These are phyloP conservation scores for Phalaenopsis aphrodite DNA, from an alignment of 106 monocot genomes.

Conservation along the genomic window DNA sequence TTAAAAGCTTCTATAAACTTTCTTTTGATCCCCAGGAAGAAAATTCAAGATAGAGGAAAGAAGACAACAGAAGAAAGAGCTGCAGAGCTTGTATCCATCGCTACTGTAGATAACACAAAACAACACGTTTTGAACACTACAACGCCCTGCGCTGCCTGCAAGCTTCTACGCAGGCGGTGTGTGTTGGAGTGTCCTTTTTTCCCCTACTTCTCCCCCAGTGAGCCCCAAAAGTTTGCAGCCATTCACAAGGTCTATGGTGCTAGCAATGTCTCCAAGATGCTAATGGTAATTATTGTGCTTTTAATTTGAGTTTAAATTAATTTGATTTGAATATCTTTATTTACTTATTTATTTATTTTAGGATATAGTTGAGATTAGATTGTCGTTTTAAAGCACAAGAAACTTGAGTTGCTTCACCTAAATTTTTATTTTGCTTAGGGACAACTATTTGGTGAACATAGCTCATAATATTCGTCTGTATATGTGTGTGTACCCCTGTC, in stretches of 20 bases:
- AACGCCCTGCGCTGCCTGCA: constrained; percentile 86
- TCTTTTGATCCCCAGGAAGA: constrained; percentile 18
- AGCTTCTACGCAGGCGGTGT: constrained; percentile 66
- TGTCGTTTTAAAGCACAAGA: too few species aligned
- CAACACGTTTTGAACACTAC: constrained; percentile 34
- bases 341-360: too few species aligned
- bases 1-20: not conserved
- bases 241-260: constrained; percentile 87
- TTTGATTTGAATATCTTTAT: too few species aligned
- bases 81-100: constrained; percentile 21
- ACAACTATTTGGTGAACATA: too few species aligned
- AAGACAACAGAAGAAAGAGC: constrained; percentile 53
- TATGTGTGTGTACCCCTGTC: too few species aligned
- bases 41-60: constrained; percentile 46
- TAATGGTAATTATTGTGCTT: constrained; percentile 35
- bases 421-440: too few species aligned
- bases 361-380: too few species aligned
- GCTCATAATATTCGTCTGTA: too few species aligned
- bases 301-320: too few species aligned
- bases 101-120: constrained; percentile 5
- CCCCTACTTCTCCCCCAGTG: constrained; percentile 77
- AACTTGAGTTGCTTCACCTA: too few species aligned
- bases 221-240: constrained; percentile 66
- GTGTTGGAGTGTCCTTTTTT: constrained; percentile 81
- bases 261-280: constrained; percentile 85